These are phyloP conservation scores for Psilocybe sp. DNA, from an alignment of 768 basidiomycete species.

Conservation along the genomic window DNA sequence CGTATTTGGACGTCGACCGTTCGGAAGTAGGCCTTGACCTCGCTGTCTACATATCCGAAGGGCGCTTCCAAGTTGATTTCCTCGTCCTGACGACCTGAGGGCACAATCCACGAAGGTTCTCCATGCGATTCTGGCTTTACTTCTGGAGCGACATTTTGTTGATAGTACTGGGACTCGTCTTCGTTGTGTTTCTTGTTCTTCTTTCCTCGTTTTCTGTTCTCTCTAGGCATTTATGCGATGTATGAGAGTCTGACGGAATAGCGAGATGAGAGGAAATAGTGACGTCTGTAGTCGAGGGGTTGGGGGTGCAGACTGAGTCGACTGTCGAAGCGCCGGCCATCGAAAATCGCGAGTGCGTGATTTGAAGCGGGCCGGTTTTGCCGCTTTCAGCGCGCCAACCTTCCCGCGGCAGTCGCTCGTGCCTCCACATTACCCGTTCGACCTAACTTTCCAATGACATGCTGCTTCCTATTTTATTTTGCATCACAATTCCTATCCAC, in stretches of 20 bases:
- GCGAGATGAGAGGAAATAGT: neutral
- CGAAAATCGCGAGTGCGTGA: neutral
- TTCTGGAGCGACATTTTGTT: slow-evolving; percentile 13
- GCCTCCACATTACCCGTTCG: too few species aligned
- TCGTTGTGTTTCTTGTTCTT: slow-evolving; percentile 56
- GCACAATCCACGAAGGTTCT: slow-evolving; percentile 72
- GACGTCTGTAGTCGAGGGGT: neutral
- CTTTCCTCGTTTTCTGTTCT: slow-evolving; percentile 74
- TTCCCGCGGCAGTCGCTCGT: too few species aligned
- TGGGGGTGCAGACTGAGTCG: too few species aligned
- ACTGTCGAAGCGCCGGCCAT: too few species aligned
- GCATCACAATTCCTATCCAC: too few species aligned
- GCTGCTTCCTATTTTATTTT: too few species aligned
- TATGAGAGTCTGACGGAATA: neutral
- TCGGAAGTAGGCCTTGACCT: slow-evolving; percentile 90
- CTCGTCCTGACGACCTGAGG: slow-evolving; percentile 30
- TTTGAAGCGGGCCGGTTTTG: neutral
- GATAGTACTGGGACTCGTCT: slow-evolving; percentile 18
- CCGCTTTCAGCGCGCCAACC: too few species aligned
- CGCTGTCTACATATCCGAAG: slow-evolving; percentile 86
- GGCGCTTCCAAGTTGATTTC: slow-evolving; percentile 66
- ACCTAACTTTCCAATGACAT: too few species aligned
- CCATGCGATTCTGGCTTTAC: slow-evolving; percentile 14
- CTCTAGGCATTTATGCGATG: slow-evolving; percentile 56
- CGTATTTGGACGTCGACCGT: slow-evolving; percentile 86